Base-by-base conservation (phyloP, 306 rosid species). In the Gastrolobium villosum region DNA sequence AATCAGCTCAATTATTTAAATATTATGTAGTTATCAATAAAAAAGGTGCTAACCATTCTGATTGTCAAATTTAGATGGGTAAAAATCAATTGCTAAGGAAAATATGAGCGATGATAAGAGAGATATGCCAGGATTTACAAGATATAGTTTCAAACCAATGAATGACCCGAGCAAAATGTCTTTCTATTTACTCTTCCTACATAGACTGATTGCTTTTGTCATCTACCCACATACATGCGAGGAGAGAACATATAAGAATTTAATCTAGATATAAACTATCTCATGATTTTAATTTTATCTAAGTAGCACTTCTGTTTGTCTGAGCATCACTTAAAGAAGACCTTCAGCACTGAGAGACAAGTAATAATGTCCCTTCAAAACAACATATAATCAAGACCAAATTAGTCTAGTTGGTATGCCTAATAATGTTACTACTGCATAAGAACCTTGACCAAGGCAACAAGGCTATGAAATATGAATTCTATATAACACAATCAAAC, bases 31-130 rank as follows among this genome's bases (percentile, higher is more conserved):
- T 69, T 45, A 46, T 65, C 35, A 54, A 28, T n/a, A 10, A 36
- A 59, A 73, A 59, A 66, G 5, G 26, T 43, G 32, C 52, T 9
- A 68, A 70, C 63, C 59, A 62, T 57, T 28, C 20, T 44, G 37
- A 49, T 15, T 50, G 13, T 60, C 65, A 79, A 36, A 7, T 53
- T 79, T 66, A 30, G 60, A 54, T 34, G 64, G 40, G 37, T 4
- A 37, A 40, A 40, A 46, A 60, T 14, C 66, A 84, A 28, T 48
- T 76, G 69, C 63, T 53, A 79, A 4, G 68, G 54, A 70, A 69
- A 45, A 26, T 57, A 61, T 49, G 5, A 35, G 10, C 35, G 34
- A 40, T 15, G 45, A 48, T 40, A 76, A 69, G 76, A 70, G 65
- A 76, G 48, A 11, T 73, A 70, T 28, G 63, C 70, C 5, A 20